Conservation (phyloP, 2,329 filamentous ascomycete genomes). For the Scedosporium apiospermum region DNA sequence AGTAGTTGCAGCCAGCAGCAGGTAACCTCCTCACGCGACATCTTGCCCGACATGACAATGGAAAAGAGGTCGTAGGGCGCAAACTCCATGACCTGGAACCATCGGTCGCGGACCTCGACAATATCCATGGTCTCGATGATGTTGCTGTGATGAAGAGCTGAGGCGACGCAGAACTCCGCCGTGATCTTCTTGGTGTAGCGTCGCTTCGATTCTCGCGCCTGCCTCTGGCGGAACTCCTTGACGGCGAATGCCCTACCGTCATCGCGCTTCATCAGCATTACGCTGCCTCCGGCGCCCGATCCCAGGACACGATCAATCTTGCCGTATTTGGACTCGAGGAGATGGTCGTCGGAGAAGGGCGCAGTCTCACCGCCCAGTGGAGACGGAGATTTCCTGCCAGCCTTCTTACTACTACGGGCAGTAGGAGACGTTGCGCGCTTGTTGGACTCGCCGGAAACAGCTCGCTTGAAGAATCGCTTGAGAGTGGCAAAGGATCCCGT, state of each 20-base stretch:
- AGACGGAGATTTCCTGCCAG: slow-evolving; percentile 36
- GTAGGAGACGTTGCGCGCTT: slow-evolving; percentile 59
- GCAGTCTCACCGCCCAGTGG: slow-evolving; percentile 38
- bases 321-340: slow-evolving; percentile 82
- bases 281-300: slow-evolving; percentile 88
- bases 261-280: slow-evolving; percentile 86
- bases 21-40: slow-evolving; percentile 81
- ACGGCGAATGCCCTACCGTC: slow-evolving; percentile 94
- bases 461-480: slow-evolving; percentile 88
- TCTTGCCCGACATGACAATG: slow-evolving; percentile 97
- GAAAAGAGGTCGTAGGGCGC: slow-evolving; percentile 93
- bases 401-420: slow-evolving; percentile 33
- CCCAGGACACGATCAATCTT: slow-evolving; percentile 92
- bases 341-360: slow-evolving; percentile 91
- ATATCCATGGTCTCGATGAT: slow-evolving; percentile 98
- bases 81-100: slow-evolving; percentile 99
- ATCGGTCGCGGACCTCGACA: slow-evolving; percentile 83
- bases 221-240: slow-evolving; percentile 88
- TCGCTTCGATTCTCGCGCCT: slow-evolving; percentile 86
- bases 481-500: slow-evolving; percentile 74
- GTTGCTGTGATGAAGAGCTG: slow-evolving; percentile 92
- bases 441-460: slow-evolving; percentile 37
- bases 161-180: slow-evolving; percentile 96
- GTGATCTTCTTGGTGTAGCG: slow-evolving; percentile 98
- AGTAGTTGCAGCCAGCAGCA: slow-evolving; percentile 93